Conservation (phyloP, 306 rosid genomes). For the Argentina anserina region DNA sequence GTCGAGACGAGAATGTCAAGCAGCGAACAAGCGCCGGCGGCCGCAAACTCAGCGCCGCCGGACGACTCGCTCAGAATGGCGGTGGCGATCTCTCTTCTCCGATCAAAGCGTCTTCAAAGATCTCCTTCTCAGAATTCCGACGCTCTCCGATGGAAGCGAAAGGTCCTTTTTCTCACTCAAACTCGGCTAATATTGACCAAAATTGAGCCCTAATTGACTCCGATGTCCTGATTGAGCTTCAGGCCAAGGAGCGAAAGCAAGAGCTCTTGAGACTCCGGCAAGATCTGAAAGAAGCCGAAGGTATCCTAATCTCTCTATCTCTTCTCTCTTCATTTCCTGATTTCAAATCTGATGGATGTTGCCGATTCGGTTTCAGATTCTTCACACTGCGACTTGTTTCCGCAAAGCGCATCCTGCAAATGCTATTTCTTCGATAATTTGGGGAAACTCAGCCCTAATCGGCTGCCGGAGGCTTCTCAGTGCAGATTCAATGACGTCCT, state of each 20-base stretch:
- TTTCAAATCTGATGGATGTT: background rate
- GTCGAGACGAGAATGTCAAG: constrained; percentile 36
- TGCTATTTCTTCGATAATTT: constrained; percentile 74
- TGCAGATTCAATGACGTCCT: constrained; percentile 73
- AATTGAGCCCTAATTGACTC: constrained; percentile 6
- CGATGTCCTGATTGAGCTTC: constrained; percentile 17
- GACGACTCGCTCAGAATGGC: constrained; percentile 72
- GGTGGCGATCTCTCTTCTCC: constrained; percentile 69
- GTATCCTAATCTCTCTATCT: constrained; percentile 28
- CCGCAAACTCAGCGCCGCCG: constrained; percentile 10
- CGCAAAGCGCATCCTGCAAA: constrained; percentile 75
- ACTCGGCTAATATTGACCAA: background rate
- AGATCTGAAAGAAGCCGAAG: constrained; percentile 76
- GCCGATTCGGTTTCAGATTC: constrained; percentile 46
- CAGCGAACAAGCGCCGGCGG: constrained; percentile 9
- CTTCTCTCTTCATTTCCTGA: constrained; percentile 3
- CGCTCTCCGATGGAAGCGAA: constrained; percentile 85
- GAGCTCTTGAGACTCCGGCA: constrained; percentile 67
- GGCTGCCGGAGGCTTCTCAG: constrained; percentile 34
- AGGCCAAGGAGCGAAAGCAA: constrained; percentile 93
- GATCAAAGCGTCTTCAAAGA: constrained; percentile 47
- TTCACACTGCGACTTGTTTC: constrained; percentile 63
- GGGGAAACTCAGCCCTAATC: constrained; percentile 48
- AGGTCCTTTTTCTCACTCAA: constrained; percentile 41
- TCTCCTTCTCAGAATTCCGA: constrained; percentile 37